Base-by-base conservation (phyloP, 2,329 filamentous ascomycete species). In the Calonectria honghensis region DNA sequence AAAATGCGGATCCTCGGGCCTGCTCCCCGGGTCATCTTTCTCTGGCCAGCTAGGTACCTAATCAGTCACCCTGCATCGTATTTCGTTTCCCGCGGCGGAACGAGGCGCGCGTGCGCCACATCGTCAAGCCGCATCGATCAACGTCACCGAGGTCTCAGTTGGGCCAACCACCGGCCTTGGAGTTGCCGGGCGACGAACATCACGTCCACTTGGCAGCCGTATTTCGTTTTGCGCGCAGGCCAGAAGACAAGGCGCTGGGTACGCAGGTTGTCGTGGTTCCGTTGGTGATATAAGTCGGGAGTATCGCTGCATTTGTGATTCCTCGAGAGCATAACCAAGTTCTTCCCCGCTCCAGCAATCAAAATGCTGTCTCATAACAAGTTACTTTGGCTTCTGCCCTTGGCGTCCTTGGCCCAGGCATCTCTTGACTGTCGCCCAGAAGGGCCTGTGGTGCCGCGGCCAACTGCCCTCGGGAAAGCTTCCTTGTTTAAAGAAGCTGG, bases 361-460 rank as follows among this genome's bases (percentile, higher is more conserved):
- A 69, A 2, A 20, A 80, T 77, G 77, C 32, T 37, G 18, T 4
- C 45, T 0, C 16, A 51, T 1, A 64, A 13, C 10, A 31, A 24
- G 20, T 2, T 52, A 0, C 2, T 37, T 6, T 3, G 29, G 1
- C 0, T 59, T 2, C 41, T 78, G 0, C 50, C 37, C 0, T 32
- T 70, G 5, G 6, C 35, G 7, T 31, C 29, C 2, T n/a, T 76
- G 10, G 54, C 66, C 31, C 50, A 7, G 35, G 76, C 78, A 0
- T 48, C 70, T 24, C 78, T 85, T 0, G 77, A 78, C 63, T 85
- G 82, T 68, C 80, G 81, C 1, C 81, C 81, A 0, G 79, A 83
- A 70, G 81, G 82, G 0, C 81, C 80, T 0, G 78, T 82, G 1
- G 59, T 87, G 0, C 85, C 86, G 3, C 79, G 79, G 1, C 84